Evolutionary conservation across 208 protist genomes (phyloP), one percentile per base, ranked within the genome.

Genomic region (Angomonas deanei): DNA sequence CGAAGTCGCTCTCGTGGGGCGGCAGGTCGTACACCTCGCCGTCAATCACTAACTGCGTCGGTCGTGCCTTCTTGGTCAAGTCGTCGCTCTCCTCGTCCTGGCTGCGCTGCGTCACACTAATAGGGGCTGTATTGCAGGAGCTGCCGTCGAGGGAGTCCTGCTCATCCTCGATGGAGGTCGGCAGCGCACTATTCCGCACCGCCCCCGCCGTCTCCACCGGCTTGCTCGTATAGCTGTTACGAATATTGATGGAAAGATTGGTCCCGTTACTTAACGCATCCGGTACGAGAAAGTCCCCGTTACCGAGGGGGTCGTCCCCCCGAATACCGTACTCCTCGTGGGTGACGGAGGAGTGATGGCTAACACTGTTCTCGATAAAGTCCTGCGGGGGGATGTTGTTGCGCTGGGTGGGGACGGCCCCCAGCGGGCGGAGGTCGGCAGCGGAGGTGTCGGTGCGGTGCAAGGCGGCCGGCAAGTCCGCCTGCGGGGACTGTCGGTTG

Each of bases 91-190:
- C 24, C 4, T 76, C 72, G 36, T 73, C 67, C 26, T 64, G 63
- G 61, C 66, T 61, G 59, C 62, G 67, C 63, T 80, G 72, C 3
- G 72, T 72, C 24, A 83, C 70, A 23, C 69, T 38, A 28, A 87
- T 64, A 26, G 80, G 70, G 46, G 74, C 76, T 36, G 76, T 82
- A 48, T 58, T 53, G 34, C 64, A 71, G 4, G 73, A 79, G 52
- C 64, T 77, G 42, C 13, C 2, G n/a, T 49, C 42, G 5, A 49
- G 42, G n/a, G 42, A 49, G n/a, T 15, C 42, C n/a, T 21, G 42
- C 6, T 26, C 42, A 21, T 49, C n/a, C 5, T 15, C n/a, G 4
- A 15, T 17, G 42, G 13, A 17, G 42, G 13, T 21, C n/a, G n/a
- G n/a, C n/a, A n/a, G n/a, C n/a, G n/a, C n/a, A n/a, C n/a, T n/a